These are phyloP conservation scores for Panicum hallii DNA, from an alignment of 202 grass and related monocot species.

Conservation along the genomic window DNA sequence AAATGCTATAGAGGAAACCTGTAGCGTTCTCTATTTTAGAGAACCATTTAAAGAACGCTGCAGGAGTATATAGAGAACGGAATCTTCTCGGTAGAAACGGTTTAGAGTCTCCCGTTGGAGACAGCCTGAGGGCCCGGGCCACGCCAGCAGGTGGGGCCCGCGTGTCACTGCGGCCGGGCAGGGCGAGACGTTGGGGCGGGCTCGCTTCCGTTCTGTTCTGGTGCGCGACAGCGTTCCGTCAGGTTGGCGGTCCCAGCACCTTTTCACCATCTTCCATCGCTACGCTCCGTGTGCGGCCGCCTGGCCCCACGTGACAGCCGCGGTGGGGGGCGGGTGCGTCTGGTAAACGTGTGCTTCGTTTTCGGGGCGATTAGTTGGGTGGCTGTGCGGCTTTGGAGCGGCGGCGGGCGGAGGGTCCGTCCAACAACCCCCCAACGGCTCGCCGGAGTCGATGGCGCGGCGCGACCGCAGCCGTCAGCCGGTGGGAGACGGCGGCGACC, in stretches of 20 bases:
- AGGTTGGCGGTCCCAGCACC: neutral
- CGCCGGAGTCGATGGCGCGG: neutral
- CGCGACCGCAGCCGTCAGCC: neutral
- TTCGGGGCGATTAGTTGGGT: too few relatives aligned
- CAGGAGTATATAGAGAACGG: too few relatives aligned
- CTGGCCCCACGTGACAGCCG: neutral
- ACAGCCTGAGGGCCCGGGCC: too few relatives aligned
- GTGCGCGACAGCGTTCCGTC: too few relatives aligned
- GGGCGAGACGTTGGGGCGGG: neutral
- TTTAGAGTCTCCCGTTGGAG: too few relatives aligned
- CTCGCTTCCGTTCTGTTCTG: neutral
- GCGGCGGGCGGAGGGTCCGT: neutral
- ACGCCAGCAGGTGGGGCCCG: neutral
- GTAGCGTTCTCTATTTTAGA: too few relatives aligned
- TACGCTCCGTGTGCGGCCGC: neutral
- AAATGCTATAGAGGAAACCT: too few relatives aligned
- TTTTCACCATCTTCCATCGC: neutral
- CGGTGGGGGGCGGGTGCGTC: neutral
- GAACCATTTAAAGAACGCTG: too few relatives aligned
- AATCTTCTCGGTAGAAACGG: too few relatives aligned
- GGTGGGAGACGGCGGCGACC: too few relatives aligned
- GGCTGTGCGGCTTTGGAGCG: neutral
- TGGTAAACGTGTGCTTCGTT: neutral
- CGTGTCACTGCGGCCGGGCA: neutral
- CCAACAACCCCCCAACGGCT: constrained; percentile 39